Base-by-base conservation (phyloP, 2,329 filamentous ascomycete species). In the Venturia nashicola region DNA sequence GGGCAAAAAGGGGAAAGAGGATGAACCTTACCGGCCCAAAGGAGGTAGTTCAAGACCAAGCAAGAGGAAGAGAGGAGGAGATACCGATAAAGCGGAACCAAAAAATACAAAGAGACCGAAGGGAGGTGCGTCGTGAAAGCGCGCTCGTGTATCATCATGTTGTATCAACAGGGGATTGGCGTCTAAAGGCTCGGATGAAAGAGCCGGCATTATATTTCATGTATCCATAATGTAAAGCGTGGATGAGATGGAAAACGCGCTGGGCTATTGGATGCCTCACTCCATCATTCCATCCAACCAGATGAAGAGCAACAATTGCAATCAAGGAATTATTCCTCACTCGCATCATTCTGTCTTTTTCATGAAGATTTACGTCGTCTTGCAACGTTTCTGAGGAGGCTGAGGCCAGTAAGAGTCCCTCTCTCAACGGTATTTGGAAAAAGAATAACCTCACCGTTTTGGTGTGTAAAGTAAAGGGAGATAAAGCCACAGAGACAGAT, bases 1-100 rank as follows among this genome's bases (percentile, higher is more conserved):
- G 63, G 70, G 72, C 65, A 70, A 68, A 20, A 71, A 66, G 1
- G 71, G 70, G 27, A 76, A 79, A 62, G 69, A 72, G 16, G 78
- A 80, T 66, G 72, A 74, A 14, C 74, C 77, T 3, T 81, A 80
- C 67, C 68, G 78, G 43, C 77, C 78, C 23, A 81, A 81, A 67
- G 78, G 79, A 4, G 78, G 78, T 2, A 77, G 75, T 65, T 74
- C 73, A 64, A 71, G 75, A 42, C 70, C 72, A 8, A 67, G 70
- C 11, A 78, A 77, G 69, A 71, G 75, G 67, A 80, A 80, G 72
- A 39, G 61, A 36, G 46, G 34, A 23, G 61, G 27, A 16, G 61
- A 63, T 20, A 39, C 32, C 12, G 60, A 62, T 39, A 42, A 42
- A 43, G 60, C 27, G 5, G 44, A 62, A 27, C 9, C 40, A 1